phyloP scores from a whole-genome alignment of 305 asterid genomes.

The Salvia sclarea region DNA sequence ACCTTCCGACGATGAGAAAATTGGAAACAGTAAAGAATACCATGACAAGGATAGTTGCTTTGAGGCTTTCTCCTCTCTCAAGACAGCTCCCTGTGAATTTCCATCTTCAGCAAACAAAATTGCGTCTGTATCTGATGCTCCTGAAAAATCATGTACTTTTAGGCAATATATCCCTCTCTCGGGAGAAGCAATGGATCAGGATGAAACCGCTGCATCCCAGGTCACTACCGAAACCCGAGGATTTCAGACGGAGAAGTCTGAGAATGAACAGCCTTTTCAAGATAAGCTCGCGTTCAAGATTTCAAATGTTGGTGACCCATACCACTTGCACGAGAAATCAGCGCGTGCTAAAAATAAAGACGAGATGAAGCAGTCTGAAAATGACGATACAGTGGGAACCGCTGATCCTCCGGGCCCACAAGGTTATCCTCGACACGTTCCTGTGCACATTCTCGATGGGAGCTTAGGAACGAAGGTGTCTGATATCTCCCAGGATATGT shows the following conservation, averaged over 20 bases:
- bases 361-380: slow-evolving; percentile 46
- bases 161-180: slow-evolving; percentile 53
- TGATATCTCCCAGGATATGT: slow-evolving; percentile 40
- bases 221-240: slow-evolving; percentile 54
- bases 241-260: slow-evolving; percentile 43
- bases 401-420: slow-evolving; percentile 50
- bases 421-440: slow-evolving; percentile 72
- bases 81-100: slow-evolving; percentile 45
- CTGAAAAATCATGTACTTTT: slow-evolving; percentile 44
- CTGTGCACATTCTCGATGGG: slow-evolving; percentile 88
- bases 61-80: slow-evolving; percentile 43
- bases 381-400: slow-evolving; percentile 36
- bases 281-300: slow-evolving; percentile 41
- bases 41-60: slow-evolving; percentile 46
- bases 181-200: slow-evolving; percentile 45
- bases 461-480: slow-evolving; percentile 43
- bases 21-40: slow-evolving; percentile 43
- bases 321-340: slow-evolving; percentile 42
- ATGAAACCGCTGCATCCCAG: slow-evolving; percentile 53
- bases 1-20: slow-evolving; percentile 49
- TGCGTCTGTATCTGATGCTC: slow-evolving; percentile 40
- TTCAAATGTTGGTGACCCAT: slow-evolving; percentile 39
- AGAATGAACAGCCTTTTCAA: slow-evolving; percentile 43
- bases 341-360: slow-evolving; percentile 34
- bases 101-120: slow-evolving; percentile 41